Evolutionary conservation across 352 stramenopile genomes (phyloP).

Genomic region (Phytophthora cryptogea): DNA sequence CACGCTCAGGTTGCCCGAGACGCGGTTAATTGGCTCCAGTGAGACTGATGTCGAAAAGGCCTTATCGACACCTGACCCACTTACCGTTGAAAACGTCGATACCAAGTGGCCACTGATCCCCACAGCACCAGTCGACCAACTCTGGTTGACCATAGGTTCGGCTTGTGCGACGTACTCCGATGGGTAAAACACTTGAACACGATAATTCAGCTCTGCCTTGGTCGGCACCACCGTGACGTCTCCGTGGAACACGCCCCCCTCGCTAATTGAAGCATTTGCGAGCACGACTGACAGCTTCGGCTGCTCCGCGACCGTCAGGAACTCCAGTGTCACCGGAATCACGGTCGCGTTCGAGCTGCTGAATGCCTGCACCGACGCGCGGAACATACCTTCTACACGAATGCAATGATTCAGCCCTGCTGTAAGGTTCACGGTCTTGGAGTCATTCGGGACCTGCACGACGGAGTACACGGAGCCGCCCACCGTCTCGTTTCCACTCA

Average conservation of each 20-base stretch:
- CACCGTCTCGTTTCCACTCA: slow-evolving; percentile 16
- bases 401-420: slow-evolving; percentile 8
- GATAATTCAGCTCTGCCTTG: slow-evolving; percentile 26
- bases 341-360: slow-evolving; percentile 28
- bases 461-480: slow-evolving; percentile 4
- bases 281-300: slow-evolving; percentile 15
- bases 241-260: slow-evolving; percentile 15
- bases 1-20: slow-evolving; percentile 25
- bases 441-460: slow-evolving; percentile 16
- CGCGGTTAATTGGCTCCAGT: slow-evolving; percentile 7
- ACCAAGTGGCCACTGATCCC: slow-evolving; percentile 8
- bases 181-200: slow-evolving; percentile 24
- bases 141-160: background rate
- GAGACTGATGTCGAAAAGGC: slow-evolving; percentile 2
- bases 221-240: slow-evolving; percentile 21
- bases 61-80: slow-evolving; percentile 4
- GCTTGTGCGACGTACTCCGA: slow-evolving; percentile 7
- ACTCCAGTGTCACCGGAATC: slow-evolving; percentile 20
- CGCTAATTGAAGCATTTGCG: slow-evolving; percentile 13
- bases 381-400: slow-evolving; percentile 12
- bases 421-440: slow-evolving; percentile 13
- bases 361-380: slow-evolving; percentile 30
- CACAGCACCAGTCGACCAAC: slow-evolving; percentile 1
- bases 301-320: slow-evolving; percentile 22
- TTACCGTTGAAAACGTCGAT: slow-evolving; percentile 13